Conservation (phyloP, 192 early-diverging fungal genomes). For the Coemansia sp. region DNA sequence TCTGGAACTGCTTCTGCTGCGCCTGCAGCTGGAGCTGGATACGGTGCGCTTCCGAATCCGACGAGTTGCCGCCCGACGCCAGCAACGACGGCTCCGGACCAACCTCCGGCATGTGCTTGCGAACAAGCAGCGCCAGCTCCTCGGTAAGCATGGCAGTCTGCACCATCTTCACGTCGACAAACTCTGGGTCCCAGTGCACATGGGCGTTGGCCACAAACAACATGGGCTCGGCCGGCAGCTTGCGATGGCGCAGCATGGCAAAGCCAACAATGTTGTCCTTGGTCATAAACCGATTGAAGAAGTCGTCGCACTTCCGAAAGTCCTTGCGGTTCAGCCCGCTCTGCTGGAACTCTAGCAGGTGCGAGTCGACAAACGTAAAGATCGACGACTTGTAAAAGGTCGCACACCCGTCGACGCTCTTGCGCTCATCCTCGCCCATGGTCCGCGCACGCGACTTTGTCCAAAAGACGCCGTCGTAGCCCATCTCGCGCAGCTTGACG, state of each 20-base stretch:
- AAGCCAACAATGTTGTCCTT: conserved; percentile 93
- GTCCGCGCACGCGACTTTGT: conserved; percentile 92
- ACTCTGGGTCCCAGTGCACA: conserved; percentile 89
- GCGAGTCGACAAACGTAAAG: conserved; percentile 76
- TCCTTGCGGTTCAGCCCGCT: conserved; percentile 80
- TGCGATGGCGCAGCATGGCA: conserved; percentile 76
- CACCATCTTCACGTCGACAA: conserved; percentile 91
- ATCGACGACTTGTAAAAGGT: conserved; percentile 85
- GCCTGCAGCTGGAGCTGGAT: conserved; percentile 39
- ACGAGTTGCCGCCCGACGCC: not conserved
- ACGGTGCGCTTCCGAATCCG: conserved; percentile 36
- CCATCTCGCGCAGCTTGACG: conserved; percentile 56
- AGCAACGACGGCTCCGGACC: not conserved
- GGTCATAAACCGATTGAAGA: conserved; percentile 95
- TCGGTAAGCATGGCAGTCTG: conserved; percentile 93
- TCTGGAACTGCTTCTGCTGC: conserved; percentile 50
- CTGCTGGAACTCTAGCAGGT: conserved; percentile 92
- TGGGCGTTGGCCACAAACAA: conserved; percentile 85
- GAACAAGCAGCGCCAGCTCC: conserved; percentile 65
- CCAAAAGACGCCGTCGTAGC: conserved; percentile 89
- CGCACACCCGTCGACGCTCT: conserved; percentile 90
- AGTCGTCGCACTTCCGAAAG: conserved; percentile 85
- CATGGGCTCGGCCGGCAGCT: conserved; percentile 53
- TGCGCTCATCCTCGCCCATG: conserved; percentile 84
- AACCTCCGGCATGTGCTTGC: conserved; percentile 34